Conservation (phyloP, 768 basidiomycete species). For the Scleroderma bovista region DNA sequence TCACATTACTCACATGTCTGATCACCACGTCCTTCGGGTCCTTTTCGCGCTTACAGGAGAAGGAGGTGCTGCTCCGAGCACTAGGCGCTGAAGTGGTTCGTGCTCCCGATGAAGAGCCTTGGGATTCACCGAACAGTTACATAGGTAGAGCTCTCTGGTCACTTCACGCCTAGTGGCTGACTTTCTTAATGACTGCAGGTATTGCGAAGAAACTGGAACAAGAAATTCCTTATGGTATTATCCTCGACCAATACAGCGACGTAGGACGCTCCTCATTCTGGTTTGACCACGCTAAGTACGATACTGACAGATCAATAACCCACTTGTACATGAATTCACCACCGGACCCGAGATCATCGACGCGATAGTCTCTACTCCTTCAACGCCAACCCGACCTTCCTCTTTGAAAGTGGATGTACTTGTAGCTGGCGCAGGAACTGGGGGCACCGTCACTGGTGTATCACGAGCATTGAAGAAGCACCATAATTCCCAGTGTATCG, state of each 20-base stretch:
- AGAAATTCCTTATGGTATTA: constrained; percentile 79
- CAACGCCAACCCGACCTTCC: constrained; percentile 51
- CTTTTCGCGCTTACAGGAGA: constrained; percentile 50
- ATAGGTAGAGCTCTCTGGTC: constrained; percentile 63
- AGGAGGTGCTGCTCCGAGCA: constrained; percentile 86
- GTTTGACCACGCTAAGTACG: not conserved
- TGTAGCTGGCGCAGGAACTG: constrained; percentile 87
- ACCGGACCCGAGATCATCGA: constrained; percentile 93
- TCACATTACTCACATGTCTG: not conserved
- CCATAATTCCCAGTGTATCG: constrained; percentile 65
- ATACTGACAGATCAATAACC: constrained; percentile 62
- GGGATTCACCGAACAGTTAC: constrained; percentile 85
- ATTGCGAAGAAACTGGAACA: constrained; percentile 76
- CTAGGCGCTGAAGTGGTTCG: constrained; percentile 93
- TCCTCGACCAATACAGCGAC: constrained; percentile 88
- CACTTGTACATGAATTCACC: constrained; percentile 82
- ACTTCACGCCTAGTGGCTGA: constrained; percentile 62
- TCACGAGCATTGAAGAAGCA: constrained; percentile 76
- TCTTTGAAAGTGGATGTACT: constrained; percentile 76
- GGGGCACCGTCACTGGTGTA: constrained; percentile 87
- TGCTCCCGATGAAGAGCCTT: constrained; percentile 85
- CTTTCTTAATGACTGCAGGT: constrained; percentile 83
- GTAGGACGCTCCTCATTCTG: constrained; percentile 34
- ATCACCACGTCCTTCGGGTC: not conserved
- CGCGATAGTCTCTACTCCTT: constrained; percentile 62